Conservation (phyloP, 192 early-diverging fungal species). For the Umbelopsis ramanniana region DNA sequence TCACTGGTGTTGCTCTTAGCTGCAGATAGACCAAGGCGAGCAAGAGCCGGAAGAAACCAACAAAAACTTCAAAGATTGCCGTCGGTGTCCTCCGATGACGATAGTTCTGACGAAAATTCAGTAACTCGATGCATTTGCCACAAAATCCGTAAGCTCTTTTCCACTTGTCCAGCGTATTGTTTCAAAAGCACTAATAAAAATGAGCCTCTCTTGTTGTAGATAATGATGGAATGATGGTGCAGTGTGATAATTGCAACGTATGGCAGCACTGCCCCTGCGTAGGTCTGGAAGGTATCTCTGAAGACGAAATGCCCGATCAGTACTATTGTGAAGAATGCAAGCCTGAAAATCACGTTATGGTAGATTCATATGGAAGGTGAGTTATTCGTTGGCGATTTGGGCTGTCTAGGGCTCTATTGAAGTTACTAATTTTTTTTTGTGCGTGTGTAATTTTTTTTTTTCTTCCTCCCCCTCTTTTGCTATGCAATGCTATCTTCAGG, state of each 20-base stretch:
- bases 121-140: constrained; percentile 58
- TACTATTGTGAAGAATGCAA: constrained; percentile 93
- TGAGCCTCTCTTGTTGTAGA: constrained; percentile 30
- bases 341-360: constrained; percentile 78
- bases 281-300: constrained; percentile 62
- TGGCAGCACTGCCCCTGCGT: constrained; percentile 98
- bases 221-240: constrained; percentile 82
- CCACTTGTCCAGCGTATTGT: constrained; percentile 7
- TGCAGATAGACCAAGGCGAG: constrained; percentile 21
- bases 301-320: constrained; percentile 80
- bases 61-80: background rate
- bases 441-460: background rate
- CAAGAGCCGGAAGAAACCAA: constrained; percentile 20
- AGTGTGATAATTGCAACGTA: constrained; percentile 90
- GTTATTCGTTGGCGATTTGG: constrained; percentile 33
- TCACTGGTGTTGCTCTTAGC: background rate
- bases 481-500: background rate
- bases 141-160: constrained; percentile 49
- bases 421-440: background rate
- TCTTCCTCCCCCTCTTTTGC: background rate
- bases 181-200: background rate
- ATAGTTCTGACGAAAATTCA: constrained; percentile 52
- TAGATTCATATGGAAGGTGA: constrained; percentile 46
- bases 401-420: background rate
- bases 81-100: constrained; percentile 40